phyloP scores from a whole-genome alignment of 2,329 filamentous ascomycete species.

The Magnaporthiopsis rhizophila region DNA sequence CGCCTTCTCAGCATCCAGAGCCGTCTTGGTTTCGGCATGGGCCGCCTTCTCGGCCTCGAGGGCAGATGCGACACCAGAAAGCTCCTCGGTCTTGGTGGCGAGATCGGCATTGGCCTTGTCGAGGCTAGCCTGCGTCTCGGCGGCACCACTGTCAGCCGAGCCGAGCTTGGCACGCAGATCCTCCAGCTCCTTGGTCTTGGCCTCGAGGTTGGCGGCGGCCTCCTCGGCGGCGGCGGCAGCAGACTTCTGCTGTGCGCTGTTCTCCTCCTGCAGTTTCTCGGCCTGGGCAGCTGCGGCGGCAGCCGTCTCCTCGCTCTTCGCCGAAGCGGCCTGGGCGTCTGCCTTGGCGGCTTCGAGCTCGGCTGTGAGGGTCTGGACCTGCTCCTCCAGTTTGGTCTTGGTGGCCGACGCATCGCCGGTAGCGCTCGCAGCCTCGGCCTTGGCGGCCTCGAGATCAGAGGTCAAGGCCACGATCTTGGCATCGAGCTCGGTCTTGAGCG shows the following conservation, averaged over 20 bases:
- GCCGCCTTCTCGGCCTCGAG: conserved; percentile 7
- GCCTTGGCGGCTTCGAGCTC: conserved; percentile 8
- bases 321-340: conserved; percentile 7
- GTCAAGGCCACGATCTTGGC: conserved; percentile 8
- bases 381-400: conserved; percentile 7
- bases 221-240: conserved; percentile 1
- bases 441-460: conserved; percentile 4
- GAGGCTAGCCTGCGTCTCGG: conserved; percentile 6
- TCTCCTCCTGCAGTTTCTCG: conserved; percentile 7
- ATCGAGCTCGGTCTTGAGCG: conserved; percentile 7
- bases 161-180: conserved; percentile 6
- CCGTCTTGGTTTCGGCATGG: conserved; percentile 5
- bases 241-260: conserved; percentile 7
- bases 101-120: conserved; percentile 7
- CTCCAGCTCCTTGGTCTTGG: conserved; percentile 5
- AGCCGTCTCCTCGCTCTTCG: conserved; percentile 6
- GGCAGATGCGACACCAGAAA: background rate
- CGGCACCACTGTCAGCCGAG: conserved; percentile 3
- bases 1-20: conserved; percentile 4
- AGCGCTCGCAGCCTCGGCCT: conserved; percentile 5
- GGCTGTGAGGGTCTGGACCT: conserved; percentile 5
- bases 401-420: background rate
- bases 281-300: conserved; percentile 5
- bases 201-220: conserved; percentile 4
- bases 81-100: conserved; percentile 6